Evolutionary conservation across 2,329 filamentous ascomycete species (phyloP).

Genomic region (Diplodia sapinea): DNA sequence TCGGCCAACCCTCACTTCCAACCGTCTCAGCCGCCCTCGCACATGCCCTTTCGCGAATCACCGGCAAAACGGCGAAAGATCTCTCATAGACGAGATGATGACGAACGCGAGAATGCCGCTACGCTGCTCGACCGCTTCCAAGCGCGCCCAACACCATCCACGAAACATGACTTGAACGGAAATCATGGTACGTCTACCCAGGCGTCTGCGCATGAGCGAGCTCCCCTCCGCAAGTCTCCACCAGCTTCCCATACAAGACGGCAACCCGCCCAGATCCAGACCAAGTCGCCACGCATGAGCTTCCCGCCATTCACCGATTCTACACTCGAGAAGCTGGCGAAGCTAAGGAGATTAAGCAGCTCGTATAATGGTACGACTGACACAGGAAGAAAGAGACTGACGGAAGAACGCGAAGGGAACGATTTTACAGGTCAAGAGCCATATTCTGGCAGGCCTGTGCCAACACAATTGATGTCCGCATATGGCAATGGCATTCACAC

Average conservation of each 20-base stretch:
- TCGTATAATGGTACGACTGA: neutral
- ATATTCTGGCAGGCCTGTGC: neutral
- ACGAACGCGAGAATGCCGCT: neutral
- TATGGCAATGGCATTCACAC: neutral
- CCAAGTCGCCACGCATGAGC: neutral
- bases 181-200: slow-evolving; percentile 14
- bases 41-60: slow-evolving; percentile 4
- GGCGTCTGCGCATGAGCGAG: neutral
- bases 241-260: neutral
- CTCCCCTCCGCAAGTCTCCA: neutral
- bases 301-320: neutral
- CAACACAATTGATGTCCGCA: neutral
- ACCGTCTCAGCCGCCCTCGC: neutral
- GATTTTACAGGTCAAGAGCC: neutral
- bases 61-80: neutral
- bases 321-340: neutral
- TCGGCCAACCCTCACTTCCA: neutral
- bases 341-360: neutral
- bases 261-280: neutral
- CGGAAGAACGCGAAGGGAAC: slow-evolving; percentile 7
- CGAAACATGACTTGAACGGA: neutral
- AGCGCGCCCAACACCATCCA: neutral
- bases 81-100: neutral
- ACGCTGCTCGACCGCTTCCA: neutral
- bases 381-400: neutral